These are phyloP conservation scores for Pichia sp. DNA, from an alignment of 1,139 yeast species.

Conservation along the genomic window DNA sequence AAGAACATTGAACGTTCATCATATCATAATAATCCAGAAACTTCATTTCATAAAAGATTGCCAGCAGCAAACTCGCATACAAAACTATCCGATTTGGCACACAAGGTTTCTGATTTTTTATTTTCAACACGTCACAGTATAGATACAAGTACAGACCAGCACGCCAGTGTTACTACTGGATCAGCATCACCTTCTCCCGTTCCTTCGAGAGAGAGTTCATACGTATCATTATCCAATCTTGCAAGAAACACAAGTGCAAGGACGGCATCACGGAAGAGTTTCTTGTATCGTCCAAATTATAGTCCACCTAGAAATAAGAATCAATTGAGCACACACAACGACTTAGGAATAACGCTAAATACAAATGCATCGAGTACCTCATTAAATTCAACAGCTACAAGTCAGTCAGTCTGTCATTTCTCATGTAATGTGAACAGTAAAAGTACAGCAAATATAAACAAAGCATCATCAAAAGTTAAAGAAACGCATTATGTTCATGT, in stretches of 20 bases:
- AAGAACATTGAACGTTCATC: constrained; percentile 1
- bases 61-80: constrained; percentile 19
- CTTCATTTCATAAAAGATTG: not conserved
- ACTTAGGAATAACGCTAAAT: not conserved
- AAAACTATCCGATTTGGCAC: constrained; percentile 28
- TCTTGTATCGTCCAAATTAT: constrained; percentile 9
- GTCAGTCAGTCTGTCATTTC: constrained; percentile 6
- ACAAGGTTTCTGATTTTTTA: constrained; percentile 29
- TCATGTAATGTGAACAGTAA: constrained; percentile 3
- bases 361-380: constrained; percentile 8
- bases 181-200: constrained; percentile 22
- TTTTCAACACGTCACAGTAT: constrained; percentile 22
- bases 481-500: constrained; percentile 81
- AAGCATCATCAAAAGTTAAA: constrained; percentile 50
- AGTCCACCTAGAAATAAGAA: constrained; percentile 18
- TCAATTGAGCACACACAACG: not conserved
- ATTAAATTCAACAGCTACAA: not conserved
- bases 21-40: not conserved
- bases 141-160: constrained; percentile 10
- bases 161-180: no score
- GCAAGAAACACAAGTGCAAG: constrained; percentile 9
- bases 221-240: constrained; percentile 17
- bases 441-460: not conserved
- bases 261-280: constrained; percentile 12
- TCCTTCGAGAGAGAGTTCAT: constrained; percentile 19